These are phyloP conservation scores for Ophiobolus disseminans DNA, from an alignment of 2,329 filamentous ascomycete genomes.

Conservation along the genomic window DNA sequence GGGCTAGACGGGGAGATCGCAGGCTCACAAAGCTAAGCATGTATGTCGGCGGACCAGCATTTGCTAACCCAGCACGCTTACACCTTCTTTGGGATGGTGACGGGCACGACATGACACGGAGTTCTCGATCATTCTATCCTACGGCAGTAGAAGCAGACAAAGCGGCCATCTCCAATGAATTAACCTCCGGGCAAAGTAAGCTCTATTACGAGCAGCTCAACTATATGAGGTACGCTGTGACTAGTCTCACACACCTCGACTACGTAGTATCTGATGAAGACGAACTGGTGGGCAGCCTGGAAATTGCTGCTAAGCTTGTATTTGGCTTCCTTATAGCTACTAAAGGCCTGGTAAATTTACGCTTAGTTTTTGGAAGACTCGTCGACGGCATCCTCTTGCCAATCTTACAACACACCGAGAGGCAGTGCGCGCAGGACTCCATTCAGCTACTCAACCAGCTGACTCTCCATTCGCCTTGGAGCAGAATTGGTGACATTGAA, in stretches of 20 bases:
- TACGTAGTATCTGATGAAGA: constrained; percentile 7
- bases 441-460: constrained; percentile 6
- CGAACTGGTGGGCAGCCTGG: constrained; percentile 3
- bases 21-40: background rate
- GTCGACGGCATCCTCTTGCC: constrained; percentile 8
- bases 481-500: constrained; percentile 2
- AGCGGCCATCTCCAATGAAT: constrained; percentile 1
- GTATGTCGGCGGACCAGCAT: background rate
- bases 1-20: background rate
- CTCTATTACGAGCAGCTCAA: constrained; percentile 1
- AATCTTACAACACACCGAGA: constrained; percentile 3
- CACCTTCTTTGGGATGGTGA: background rate
- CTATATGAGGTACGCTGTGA: constrained; percentile 4
- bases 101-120: constrained; percentile 4
- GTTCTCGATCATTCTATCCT: background rate
- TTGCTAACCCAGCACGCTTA: background rate
- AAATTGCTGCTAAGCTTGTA: constrained; percentile 7
- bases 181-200: constrained; percentile 1
- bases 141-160: constrained; percentile 6
- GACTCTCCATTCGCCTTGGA: constrained; percentile 2
- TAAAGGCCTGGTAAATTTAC: constrained; percentile 2
- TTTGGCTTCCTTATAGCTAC: constrained; percentile 3
- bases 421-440: constrained; percentile 5
- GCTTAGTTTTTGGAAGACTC: constrained; percentile 9
- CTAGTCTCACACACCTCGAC: constrained; percentile 9